A percentile compares a stretch with the other conserved stretches of the same genome.
phyloP scores from a whole-genome alignment of 441 rosid species.

The Iberis amara region DNA sequence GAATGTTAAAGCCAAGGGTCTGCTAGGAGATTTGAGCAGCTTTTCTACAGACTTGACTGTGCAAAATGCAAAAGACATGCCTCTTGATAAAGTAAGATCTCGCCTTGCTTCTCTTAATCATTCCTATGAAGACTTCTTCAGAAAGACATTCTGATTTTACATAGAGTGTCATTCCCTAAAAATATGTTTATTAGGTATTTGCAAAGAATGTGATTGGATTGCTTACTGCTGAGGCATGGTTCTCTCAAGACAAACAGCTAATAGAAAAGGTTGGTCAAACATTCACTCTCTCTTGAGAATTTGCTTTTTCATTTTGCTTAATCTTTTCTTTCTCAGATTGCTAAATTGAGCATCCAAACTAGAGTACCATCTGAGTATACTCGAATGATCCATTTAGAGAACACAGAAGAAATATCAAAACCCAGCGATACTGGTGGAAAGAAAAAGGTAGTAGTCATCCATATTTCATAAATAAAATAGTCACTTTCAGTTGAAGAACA shows the following conservation, averaged over 20 bases:
- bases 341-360: conserved; percentile 55
- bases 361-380: conserved; percentile 71
- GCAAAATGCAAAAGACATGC: conserved; percentile 53
- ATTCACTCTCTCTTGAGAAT: background rate
- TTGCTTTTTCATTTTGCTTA: conserved; percentile 13
- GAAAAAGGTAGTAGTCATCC: conserved; percentile 25
- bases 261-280: conserved; percentile 59
- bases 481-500: background rate
- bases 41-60: conserved; percentile 53
- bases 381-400: conserved; percentile 59
- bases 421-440: conserved; percentile 25
- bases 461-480: background rate
- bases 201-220: conserved; percentile 71
- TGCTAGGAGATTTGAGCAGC: conserved; percentile 57
- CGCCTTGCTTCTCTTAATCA: conserved; percentile 11
- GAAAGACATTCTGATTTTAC: conserved; percentile 1
- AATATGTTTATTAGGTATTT: conserved; percentile 35
- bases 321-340: conserved; percentile 39
- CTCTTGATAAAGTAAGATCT: conserved; percentile 62
- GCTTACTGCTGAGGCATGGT: conserved; percentile 89
- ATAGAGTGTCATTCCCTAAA: background rate
- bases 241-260: conserved; percentile 59
- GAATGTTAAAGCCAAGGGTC: conserved; percentile 51
- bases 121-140: background rate
- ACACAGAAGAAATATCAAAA: conserved; percentile 31